Evolutionary conservation across 2,329 filamentous ascomycete genomes (phyloP).

Genomic region (Phialophora macrospora): DNA sequence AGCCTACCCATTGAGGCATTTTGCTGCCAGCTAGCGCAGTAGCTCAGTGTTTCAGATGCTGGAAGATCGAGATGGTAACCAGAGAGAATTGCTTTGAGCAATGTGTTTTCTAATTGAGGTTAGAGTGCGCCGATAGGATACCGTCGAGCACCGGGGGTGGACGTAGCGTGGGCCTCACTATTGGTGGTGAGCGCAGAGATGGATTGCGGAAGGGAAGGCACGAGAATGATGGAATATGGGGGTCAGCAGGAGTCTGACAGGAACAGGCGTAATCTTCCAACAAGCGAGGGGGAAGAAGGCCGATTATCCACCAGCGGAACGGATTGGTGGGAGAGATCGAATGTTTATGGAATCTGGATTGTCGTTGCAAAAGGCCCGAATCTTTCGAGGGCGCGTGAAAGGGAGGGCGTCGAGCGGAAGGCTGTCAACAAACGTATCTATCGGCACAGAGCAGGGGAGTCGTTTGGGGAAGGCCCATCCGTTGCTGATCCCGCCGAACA

Average conservation of each 20-base stretch:
- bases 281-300: slow-evolving; percentile 6
- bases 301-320: neutral
- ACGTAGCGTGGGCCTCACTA: neutral
- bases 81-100: neutral
- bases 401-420: neutral
- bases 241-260: slow-evolving; percentile 15
- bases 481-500: neutral
- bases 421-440: neutral
- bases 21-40: neutral
- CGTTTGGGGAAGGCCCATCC: neutral
- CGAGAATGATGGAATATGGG: slow-evolving; percentile 19
- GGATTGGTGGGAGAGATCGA: neutral
- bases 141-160: no score
- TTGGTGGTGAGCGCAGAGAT: slow-evolving; percentile 77
- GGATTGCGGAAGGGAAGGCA: slow-evolving; percentile 57
- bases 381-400: neutral
- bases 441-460: neutral
- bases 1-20: slow-evolving; percentile 2
- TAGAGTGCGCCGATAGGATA: neutral
- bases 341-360: neutral
- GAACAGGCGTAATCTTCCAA: neutral
- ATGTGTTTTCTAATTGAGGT: slow-evolving; percentile 12
- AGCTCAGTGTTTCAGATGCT: neutral
- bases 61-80: slow-evolving; percentile 5
- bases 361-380: neutral